Percentiles rank a stretch among this genome's conserved stretches.
Conservation (phyloP, 441 rosid genomes). For the Erodium trifolium region DNA sequence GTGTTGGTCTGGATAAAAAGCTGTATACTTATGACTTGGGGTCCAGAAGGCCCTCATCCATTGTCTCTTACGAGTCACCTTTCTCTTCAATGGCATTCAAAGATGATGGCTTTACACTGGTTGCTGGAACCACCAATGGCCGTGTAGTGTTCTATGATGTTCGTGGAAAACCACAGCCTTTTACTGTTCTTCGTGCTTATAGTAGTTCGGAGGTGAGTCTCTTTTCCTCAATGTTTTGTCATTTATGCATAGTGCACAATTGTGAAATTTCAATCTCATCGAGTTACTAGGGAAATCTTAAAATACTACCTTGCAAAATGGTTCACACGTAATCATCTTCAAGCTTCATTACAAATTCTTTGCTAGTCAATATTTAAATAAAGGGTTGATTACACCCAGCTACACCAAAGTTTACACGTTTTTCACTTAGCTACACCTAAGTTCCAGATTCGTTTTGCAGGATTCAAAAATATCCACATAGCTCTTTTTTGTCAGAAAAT, state of each 20-base stretch:
- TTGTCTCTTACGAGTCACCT: constrained; percentile 75
- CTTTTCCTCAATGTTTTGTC: constrained; percentile 13
- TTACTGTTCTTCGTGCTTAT: constrained; percentile 79
- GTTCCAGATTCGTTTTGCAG: too few species aligned
- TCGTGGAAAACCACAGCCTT: constrained; percentile 86
- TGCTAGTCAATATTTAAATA: not conserved
- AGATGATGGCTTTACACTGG: constrained; percentile 85
- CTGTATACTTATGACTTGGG: constrained; percentile 83
- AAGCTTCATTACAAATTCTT: not conserved
- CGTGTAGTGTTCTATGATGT: constrained; percentile 85
- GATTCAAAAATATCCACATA: too few species aligned
- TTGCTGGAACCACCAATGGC: constrained; percentile 92
- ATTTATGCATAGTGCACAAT: not conserved
- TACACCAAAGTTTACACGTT: too few species aligned
- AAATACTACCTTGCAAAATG: not conserved
- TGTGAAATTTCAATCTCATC: not conserved
- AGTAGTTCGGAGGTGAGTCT: constrained; percentile 70
- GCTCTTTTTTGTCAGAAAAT: too few species aligned
- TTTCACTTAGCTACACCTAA: too few species aligned
- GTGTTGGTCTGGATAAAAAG: constrained; percentile 95
- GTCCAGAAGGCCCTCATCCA: constrained; percentile 69
- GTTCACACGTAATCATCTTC: too few species aligned
- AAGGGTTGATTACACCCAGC: not conserved
- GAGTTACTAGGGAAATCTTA: not conserved
- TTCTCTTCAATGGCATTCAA: constrained; percentile 89